These are phyloP conservation scores for Kalmusia sp. DNA, from an alignment of 2,329 filamentous ascomycete genomes.

Conservation along the genomic window DNA sequence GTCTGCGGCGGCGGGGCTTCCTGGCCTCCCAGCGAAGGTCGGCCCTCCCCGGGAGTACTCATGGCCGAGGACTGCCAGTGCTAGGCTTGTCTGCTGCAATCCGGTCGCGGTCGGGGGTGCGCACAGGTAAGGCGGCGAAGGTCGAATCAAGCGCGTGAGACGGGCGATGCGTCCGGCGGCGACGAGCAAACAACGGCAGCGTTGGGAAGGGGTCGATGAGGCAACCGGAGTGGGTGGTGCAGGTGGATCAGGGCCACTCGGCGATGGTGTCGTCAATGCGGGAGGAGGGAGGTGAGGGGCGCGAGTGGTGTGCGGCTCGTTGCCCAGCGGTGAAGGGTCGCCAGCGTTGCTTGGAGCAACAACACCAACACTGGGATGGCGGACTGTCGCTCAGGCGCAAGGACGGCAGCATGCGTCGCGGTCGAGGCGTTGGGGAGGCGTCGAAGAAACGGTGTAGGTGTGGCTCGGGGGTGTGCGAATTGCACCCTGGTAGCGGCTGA, in stretches of 20 bases:
- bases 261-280: not conserved
- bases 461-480: slow-evolving; percentile 20
- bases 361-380: not conserved
- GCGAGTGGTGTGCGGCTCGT: slow-evolving; percentile 7
- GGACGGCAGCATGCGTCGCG: slow-evolving; percentile 25
- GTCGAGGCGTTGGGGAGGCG: slow-evolving; percentile 14
- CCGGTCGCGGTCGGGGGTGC: slow-evolving; percentile 1
- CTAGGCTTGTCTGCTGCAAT: slow-evolving; percentile 13
- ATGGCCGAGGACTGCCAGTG: slow-evolving; percentile 38
- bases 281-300: slow-evolving; percentile 3
- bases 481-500: slow-evolving; percentile 34
- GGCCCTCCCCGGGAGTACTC: slow-evolving; percentile 45
- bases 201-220: not conserved
- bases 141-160: slow-evolving; percentile 3
- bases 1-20: slow-evolving; percentile 31
- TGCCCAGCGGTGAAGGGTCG: slow-evolving; percentile 14
- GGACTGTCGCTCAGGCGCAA: slow-evolving; percentile 10
- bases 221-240: not conserved
- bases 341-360: slow-evolving; percentile 3
- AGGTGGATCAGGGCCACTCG: slow-evolving; percentile 4
- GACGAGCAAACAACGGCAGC: not conserved
- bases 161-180: not conserved
- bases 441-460: slow-evolving; percentile 14
- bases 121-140: slow-evolving; percentile 14
- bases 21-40: slow-evolving; percentile 42